Evolutionary conservation across 805 yeast genomes (phyloP).

Genomic region (Jamesozyma rosinii): DNA sequence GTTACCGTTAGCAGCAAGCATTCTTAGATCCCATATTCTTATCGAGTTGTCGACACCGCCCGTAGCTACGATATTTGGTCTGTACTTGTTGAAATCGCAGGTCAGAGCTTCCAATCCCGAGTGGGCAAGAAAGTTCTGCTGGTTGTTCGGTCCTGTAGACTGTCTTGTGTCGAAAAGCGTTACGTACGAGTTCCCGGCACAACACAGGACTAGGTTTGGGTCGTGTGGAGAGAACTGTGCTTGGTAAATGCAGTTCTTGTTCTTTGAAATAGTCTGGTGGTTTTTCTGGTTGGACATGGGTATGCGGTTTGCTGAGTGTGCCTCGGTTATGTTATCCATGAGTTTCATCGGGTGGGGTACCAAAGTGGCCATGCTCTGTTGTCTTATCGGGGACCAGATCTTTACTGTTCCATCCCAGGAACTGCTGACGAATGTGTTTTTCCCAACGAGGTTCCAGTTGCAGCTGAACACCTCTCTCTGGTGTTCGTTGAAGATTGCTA

Average conservation of each 20-base stretch:
- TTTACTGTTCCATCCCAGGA: conserved; percentile 92
- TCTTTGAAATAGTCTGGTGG: conserved; percentile 26
- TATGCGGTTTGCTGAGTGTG: conserved; percentile 7
- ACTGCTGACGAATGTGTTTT: conserved; percentile 59
- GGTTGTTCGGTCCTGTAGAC: conserved; percentile 41
- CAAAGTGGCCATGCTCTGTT: conserved; percentile 49
- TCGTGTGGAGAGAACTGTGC: conserved; percentile 81
- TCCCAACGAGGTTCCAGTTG: conserved; percentile 64
- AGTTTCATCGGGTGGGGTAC: conserved; percentile 28
- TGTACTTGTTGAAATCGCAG: conserved; percentile 87
- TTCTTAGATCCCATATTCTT: conserved; percentile 81
- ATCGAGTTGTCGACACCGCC: conserved; percentile 87
- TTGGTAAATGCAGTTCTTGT: conserved; percentile 61
- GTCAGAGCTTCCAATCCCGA: conserved; percentile 71
- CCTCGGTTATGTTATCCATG: conserved; percentile 16
- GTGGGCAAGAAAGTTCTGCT: conserved; percentile 57
- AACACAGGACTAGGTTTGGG: conserved; percentile 52
- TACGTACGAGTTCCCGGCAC: conserved; percentile 66
- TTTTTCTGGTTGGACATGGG: conserved; percentile 29
- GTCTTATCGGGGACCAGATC: conserved; percentile 61
- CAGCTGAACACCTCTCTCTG: conserved; percentile 62
- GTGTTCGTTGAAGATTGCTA: conserved; percentile 71
- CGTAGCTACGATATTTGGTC: conserved; percentile 68
- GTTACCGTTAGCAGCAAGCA: conserved; percentile 26
- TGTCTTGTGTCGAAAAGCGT: conserved; percentile 78